Base-by-base conservation (phyloP, 1,284 basidiomycete genomes). In the Xerocomus minutiporus region DNA sequence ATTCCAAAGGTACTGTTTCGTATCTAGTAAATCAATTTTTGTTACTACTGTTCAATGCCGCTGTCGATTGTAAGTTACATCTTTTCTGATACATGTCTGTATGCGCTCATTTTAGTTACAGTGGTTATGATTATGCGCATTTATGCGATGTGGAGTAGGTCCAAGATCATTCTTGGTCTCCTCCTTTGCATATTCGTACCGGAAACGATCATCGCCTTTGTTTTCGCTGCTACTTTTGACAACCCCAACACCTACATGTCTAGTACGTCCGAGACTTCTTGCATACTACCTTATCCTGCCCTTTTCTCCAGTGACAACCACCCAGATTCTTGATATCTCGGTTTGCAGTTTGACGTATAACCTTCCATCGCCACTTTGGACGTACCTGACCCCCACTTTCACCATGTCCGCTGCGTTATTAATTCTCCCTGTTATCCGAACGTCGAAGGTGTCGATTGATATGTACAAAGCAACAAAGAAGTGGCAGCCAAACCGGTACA, bases 51-150 rank as follows among this genome's bases (percentile, higher is more conserved):
- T 60, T 53, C 8, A 42, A 39, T 31, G 29, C n/a, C 9, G 46
- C 45, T 6, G 26, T 43, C 2, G 59, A 61, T 44, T 2, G 61
- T 61, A 17, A 57, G 59, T 45, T 38, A 2, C 2, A 0, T 3
- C 1, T 20, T 6, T 8, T 23, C 42, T 5, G 1, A n/a, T 4
- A 3, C 4, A 3, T 13, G 15, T 23, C 31, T 11, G 8, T 31
- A 3, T 4, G 25, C 5, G 25, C 25, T 34, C 1, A 45, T 8
- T 26, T 36, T 3, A 5, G 7, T 26, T 11, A 20, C 20, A 61
- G 60, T 57, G 1, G 34, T 64, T 11, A 59, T 61, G 57, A 42
- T 64, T 34, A 15, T 63, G 9, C 58, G 61, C 2, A 48, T 60
- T 2, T 58, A 55, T 8, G 47, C 51, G 4, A 62, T 60, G 56